Conservation (phyloP, 768 basidiomycete species). For the Boletus rubropictus region DNA sequence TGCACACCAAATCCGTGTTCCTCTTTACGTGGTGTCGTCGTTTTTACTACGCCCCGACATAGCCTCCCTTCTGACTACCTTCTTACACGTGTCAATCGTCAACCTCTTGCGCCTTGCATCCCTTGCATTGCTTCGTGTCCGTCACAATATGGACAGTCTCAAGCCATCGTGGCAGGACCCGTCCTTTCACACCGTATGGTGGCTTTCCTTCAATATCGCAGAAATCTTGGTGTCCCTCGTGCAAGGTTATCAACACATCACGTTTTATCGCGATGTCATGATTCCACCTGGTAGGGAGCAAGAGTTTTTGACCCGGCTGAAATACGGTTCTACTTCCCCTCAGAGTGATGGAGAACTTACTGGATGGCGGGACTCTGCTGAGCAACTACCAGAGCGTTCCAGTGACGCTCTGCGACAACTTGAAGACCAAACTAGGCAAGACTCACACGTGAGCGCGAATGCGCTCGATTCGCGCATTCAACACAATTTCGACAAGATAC, state of each 20-base stretch:
- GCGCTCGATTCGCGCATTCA: conserved; percentile 44
- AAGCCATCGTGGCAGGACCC: conserved; percentile 49
- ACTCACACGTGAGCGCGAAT: not conserved
- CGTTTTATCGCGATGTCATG: conserved; percentile 64
- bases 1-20: conserved; percentile 29
- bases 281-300: conserved; percentile 40
- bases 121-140: conserved; percentile 48
- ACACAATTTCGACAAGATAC: conserved; percentile 58
- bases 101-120: conserved; percentile 51
- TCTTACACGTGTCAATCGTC: conserved; percentile 46
- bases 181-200: conserved; percentile 68
- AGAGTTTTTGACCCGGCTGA: conserved; percentile 34
- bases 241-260: conserved; percentile 67
- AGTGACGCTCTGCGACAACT: conserved; percentile 15
- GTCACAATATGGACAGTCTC: conserved; percentile 36
- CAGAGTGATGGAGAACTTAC: conserved; percentile 8
- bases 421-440: conserved; percentile 15
- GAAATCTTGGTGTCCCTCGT: conserved; percentile 59
- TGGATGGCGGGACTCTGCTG: conserved; percentile 8
- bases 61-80: conserved; percentile 34
- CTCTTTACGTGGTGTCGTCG: conserved; percentile 33
- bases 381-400: conserved; percentile 9
- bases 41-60: conserved; percentile 22
- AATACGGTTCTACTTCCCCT: conserved; percentile 6
- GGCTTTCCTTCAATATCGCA: conserved; percentile 64